Base-by-base conservation (phyloP, 2,329 filamentous ascomycete species). In the Myriosclerotinia curreyana region DNA sequence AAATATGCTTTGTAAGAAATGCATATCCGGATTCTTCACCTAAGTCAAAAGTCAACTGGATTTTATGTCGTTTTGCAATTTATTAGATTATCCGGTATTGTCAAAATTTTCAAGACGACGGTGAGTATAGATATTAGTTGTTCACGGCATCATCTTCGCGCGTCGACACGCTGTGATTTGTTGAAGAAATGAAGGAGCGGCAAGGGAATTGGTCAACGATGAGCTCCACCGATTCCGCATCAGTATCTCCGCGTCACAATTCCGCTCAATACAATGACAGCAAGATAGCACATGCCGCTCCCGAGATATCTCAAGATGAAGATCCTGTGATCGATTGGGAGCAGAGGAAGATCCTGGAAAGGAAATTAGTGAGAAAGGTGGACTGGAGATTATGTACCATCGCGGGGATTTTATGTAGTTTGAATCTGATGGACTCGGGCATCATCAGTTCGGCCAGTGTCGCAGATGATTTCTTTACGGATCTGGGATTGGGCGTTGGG, bases 401-500 rank as follows among this genome's bases (percentile, higher is more conserved):
- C 67, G 87, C 87, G 1, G 87, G 87, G 1, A 80, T 90, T n/a
- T 77, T 91, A 3, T 90, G 86, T 76, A 86, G 83, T 67, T 79
- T 91, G 65, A 87, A 90, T 73, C 77, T 91, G 15, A 79, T 91
- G 17, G 88, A 91, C 76, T 85, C 83, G 56, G 87, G 86, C 49
- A 87, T 91, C 69, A 86, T 91, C 64, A 87, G 84, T 1, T 86
- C 83, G 8, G 88, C 87, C 0, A 86, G 86, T 1, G 87, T 90
- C 12, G 90, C 88, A 0, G 86, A 66, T 59, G 31, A 59, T 49
- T 60, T 64, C 51, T 53, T 64, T 7, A 36, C 76, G 14, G 87
- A 91, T 71, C 78, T 91, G 50, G 80, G 82, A 20, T 77, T 91
- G 15, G 80, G 84, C 12, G 72, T 78, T 50, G 87, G 87, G 28